phyloP scores from a whole-genome alignment of 257 asterid genomes.

The Ajuga chamaepitys region DNA sequence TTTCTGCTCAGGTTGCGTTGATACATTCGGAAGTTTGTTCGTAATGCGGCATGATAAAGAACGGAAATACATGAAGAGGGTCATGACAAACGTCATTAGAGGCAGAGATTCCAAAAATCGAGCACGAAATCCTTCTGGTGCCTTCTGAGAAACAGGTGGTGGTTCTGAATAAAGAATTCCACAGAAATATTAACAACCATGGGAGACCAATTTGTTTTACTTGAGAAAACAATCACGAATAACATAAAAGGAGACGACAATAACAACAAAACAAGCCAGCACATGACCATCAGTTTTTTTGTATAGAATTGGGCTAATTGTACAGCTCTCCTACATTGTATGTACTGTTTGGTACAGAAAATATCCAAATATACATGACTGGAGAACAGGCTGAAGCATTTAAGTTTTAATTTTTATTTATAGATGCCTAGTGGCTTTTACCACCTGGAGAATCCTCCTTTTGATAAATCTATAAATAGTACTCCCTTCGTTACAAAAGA shows the following conservation, averaged over 20 bases:
- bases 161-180: slow-evolving; percentile 34
- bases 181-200: background rate
- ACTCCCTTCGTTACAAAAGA: too few relatives aligned
- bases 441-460: too few relatives aligned
- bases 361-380: too few relatives aligned
- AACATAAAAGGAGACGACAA: background rate
- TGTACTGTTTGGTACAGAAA: too few relatives aligned
- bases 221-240: background rate
- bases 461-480: too few relatives aligned
- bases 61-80: slow-evolving; percentile 44
- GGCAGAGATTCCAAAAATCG: slow-evolving; percentile 43
- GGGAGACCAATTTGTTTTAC: background rate
- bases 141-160: slow-evolving; percentile 36
- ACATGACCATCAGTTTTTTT: too few relatives aligned
- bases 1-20: slow-evolving; percentile 31
- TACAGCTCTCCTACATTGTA: too few relatives aligned
- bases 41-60: slow-evolving; percentile 36
- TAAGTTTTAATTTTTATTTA: too few relatives aligned
- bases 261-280: too few relatives aligned
- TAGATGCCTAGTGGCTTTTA: too few relatives aligned
- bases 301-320: too few relatives aligned
- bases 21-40: slow-evolving; percentile 39
- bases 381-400: too few relatives aligned
- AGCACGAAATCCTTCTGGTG: slow-evolving; percentile 41
- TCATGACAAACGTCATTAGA: slow-evolving; percentile 59